Percentiles rank a stretch among this genome's conserved stretches.
Conservation (phyloP, 148 eudicot genomes). For the Chenopodium quinoa region DNA sequence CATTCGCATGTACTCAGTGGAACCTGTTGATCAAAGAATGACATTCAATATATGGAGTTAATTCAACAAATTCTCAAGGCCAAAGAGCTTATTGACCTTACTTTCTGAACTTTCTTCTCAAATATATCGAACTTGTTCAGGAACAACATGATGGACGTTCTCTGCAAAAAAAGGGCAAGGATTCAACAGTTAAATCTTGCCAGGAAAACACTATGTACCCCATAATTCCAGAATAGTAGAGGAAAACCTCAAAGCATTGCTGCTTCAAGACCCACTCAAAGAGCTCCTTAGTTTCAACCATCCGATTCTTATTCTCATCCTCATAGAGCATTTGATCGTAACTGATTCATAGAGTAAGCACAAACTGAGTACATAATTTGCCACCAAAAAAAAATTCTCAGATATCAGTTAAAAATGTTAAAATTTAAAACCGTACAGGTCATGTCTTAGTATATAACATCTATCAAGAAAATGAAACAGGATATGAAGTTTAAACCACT, state of each 20-base stretch:
- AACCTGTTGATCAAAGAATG: slow-evolving; percentile 48
- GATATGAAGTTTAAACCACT: too few relatives aligned
- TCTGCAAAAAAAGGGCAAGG: slow-evolving; percentile 51
- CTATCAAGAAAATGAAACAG: background rate
- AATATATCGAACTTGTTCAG: slow-evolving; percentile 94
- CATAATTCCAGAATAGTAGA: slow-evolving; percentile 6
- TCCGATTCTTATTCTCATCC: slow-evolving; percentile 80
- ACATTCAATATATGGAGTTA: background rate
- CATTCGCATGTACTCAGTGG: slow-evolving; percentile 79
- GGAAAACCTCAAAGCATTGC: slow-evolving; percentile 86
- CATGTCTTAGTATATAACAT: background rate
- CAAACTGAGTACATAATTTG: background rate
- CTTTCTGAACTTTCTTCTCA: slow-evolving; percentile 86
- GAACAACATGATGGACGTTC: slow-evolving; percentile 93
- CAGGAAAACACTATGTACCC: background rate
- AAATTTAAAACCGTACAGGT: background rate
- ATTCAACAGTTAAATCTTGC: slow-evolving; percentile 3
- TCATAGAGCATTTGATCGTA: slow-evolving; percentile 91
- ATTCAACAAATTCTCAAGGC: background rate
- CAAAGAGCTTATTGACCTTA: slow-evolving; percentile 37
- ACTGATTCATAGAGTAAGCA: slow-evolving; percentile 46
- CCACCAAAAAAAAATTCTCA: background rate
- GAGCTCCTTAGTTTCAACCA: slow-evolving; percentile 92
- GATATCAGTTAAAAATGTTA: background rate
- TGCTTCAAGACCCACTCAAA: slow-evolving; percentile 98